These are phyloP conservation scores for Incumbomyces lentus DNA, from an alignment of 2,329 filamentous ascomycete genomes.

Conservation along the genomic window DNA sequence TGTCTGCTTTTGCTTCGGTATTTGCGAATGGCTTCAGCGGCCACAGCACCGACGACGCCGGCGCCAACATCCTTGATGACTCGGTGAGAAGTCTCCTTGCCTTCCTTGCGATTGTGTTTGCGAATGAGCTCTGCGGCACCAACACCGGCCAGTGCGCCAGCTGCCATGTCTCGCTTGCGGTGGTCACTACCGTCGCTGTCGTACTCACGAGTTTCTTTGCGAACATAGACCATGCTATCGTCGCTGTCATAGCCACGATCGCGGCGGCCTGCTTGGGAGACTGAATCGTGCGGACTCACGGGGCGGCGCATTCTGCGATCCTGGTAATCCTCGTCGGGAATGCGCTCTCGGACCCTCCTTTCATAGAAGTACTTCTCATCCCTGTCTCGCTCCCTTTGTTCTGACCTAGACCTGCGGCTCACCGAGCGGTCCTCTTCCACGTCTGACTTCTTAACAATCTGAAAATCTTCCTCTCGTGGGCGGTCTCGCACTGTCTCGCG, in stretches of 20 bases:
- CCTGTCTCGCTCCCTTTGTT: slow-evolving; percentile 1
- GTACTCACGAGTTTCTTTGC: slow-evolving; percentile 34
- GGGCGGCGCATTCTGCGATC: slow-evolving; percentile 44
- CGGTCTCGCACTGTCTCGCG: slow-evolving; percentile 28
- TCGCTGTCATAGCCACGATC: slow-evolving; percentile 44
- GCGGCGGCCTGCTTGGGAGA: slow-evolving; percentile 39
- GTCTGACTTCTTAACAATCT: slow-evolving; percentile 50
- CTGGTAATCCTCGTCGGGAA: slow-evolving; percentile 49
- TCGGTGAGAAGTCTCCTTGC: slow-evolving; percentile 43
- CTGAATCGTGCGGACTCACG: slow-evolving; percentile 42
- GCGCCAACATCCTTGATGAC: slow-evolving; percentile 45
- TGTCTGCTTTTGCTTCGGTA: slow-evolving; percentile 40
- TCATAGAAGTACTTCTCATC: slow-evolving; percentile 23
- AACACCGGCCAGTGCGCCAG: slow-evolving; percentile 50
- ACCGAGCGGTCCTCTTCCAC: slow-evolving; percentile 37
- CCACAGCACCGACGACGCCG: slow-evolving; percentile 51
- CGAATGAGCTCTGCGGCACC: slow-evolving; percentile 52
- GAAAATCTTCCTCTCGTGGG: slow-evolving; percentile 42
- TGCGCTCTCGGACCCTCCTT: slow-evolving; percentile 20
- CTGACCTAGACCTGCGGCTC: slow-evolving; percentile 23
- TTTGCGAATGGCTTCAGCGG: slow-evolving; percentile 47
- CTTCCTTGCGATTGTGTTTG: slow-evolving; percentile 47
- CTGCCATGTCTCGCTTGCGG: slow-evolving; percentile 49
- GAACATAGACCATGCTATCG: slow-evolving; percentile 47
- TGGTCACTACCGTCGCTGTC: slow-evolving; percentile 36